These are phyloP conservation scores for Neopestalotiopsis sp. DNA, from an alignment of 2,329 filamentous ascomycete genomes.

Conservation along the genomic window DNA sequence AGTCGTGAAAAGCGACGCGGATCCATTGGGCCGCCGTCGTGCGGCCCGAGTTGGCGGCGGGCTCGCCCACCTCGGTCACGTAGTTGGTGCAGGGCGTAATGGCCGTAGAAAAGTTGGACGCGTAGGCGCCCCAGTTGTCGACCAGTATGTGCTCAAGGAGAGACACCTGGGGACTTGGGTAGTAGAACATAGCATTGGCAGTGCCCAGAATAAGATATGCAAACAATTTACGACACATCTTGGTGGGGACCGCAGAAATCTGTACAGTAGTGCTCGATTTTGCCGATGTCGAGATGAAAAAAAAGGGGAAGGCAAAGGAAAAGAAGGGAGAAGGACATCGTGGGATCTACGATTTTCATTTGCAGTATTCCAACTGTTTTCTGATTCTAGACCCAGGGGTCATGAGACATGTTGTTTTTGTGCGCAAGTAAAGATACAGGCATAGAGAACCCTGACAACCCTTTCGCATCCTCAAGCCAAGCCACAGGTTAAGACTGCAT, in stretches of 20 bases:
- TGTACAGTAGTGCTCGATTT: background rate
- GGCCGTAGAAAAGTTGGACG: slow-evolving; percentile 33
- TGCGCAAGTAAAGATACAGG: background rate
- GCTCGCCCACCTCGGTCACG: slow-evolving; percentile 28
- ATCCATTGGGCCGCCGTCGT: slow-evolving; percentile 30
- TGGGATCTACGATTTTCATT: no score
- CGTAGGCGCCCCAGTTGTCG: slow-evolving; percentile 31
- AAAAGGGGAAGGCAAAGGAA: no score
- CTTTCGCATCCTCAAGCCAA: no score
- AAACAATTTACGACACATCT: background rate
- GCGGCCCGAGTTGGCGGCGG: slow-evolving; percentile 29
- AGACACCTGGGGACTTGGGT: slow-evolving; percentile 27
- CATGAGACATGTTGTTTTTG: background rate
- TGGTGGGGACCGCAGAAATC: background rate
- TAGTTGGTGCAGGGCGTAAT: slow-evolving; percentile 33
- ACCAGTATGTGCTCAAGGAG: slow-evolving; percentile 32
- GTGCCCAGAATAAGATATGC: no score
- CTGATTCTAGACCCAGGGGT: no score
- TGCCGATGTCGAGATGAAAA: background rate
- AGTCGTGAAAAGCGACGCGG: slow-evolving; percentile 34
- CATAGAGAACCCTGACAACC: background rate
- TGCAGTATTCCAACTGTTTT: no score
- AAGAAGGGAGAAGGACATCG: no score
- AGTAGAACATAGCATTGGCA: slow-evolving; percentile 30
- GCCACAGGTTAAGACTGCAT: background rate